Evolutionary conservation across 1,139 yeast genomes (phyloP).

Genomic region (Geotrichum phurueaensis): DNA sequence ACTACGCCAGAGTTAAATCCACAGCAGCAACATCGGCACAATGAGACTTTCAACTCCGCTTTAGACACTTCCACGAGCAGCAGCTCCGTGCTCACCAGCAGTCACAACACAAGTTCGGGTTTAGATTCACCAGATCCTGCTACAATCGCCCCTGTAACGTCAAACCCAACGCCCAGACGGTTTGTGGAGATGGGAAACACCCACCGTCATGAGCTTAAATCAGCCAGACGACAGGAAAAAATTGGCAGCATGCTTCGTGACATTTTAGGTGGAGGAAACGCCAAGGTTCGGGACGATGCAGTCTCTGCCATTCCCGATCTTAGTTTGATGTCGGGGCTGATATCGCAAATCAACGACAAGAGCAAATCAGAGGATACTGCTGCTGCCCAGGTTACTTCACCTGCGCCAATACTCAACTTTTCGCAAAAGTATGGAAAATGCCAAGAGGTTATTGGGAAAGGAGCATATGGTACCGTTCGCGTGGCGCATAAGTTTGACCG

Average conservation of each 20-base stretch:
- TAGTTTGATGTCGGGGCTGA: slow-evolving; percentile 73
- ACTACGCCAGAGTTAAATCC: neutral
- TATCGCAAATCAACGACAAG: slow-evolving; percentile 28
- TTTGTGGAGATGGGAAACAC: neutral
- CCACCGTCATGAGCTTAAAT: slow-evolving; percentile 74
- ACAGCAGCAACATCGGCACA: neutral
- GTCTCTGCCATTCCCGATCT: slow-evolving; percentile 75
- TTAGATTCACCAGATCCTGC: neutral
- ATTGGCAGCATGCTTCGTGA: slow-evolving; percentile 81
- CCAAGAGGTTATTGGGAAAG: slow-evolving; percentile 74
- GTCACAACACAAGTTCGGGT: neutral
- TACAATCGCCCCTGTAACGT: neutral
- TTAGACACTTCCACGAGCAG: neutral
- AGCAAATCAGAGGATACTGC: slow-evolving; percentile 16
- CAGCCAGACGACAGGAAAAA: slow-evolving; percentile 83
- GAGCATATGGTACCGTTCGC: slow-evolving; percentile 81
- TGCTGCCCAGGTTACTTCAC: slow-evolving; percentile 13
- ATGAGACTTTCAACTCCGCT: neutral
- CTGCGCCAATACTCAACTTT: slow-evolving; percentile 35
- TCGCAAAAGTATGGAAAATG: slow-evolving; percentile 72
- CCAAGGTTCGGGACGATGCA: slow-evolving; percentile 69
- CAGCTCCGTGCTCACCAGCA: neutral
- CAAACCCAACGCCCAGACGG: neutral
- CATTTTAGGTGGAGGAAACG: slow-evolving; percentile 57
- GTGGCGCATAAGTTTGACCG: slow-evolving; percentile 53